A percentile compares a stretch with the other conserved stretches of the same genome.
Conservation (phyloP, 495 filamentous ascomycete genomes). For the Aspergillus kassunensis region DNA sequence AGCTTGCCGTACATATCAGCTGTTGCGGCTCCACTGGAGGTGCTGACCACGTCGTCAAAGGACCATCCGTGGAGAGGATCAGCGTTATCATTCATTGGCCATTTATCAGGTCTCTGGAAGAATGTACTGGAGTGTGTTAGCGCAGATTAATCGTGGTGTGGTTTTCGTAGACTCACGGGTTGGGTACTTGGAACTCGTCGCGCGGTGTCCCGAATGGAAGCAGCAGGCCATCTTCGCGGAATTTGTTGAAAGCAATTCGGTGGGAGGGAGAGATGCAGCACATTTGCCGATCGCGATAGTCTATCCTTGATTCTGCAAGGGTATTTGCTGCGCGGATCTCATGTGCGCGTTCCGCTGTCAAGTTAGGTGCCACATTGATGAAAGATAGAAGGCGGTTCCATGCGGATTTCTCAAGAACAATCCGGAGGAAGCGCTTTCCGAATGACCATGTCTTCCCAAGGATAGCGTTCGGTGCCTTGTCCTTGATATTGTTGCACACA, state of each 20-base stretch:
- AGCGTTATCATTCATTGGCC: conserved; percentile 15
- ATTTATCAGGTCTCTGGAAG: neutral
- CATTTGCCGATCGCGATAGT: neutral
- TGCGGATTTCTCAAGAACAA: conserved; percentile 7
- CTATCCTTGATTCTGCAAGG: neutral
- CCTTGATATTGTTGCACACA: neutral
- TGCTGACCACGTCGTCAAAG: conserved; percentile 19
- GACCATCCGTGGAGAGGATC: conserved; percentile 26
- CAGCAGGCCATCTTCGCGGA: conserved; percentile 30
- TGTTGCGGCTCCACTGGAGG: conserved; percentile 12
- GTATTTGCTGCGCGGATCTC: conserved; percentile 5
- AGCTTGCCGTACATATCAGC: conserved; percentile 33
- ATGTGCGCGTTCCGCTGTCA: neutral
- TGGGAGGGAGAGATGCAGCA: neutral
- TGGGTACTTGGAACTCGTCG: conserved; percentile 20
- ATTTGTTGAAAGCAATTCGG: conserved; percentile 23
- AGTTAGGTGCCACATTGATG: neutral
- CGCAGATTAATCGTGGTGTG: neutral
- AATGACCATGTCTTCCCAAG: conserved; percentile 16
- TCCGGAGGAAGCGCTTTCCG: conserved; percentile 1
- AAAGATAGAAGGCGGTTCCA: neutral
- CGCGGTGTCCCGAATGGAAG: conserved; percentile 32
- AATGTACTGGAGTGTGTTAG: conserved; percentile 4
- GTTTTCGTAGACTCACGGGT: conserved; percentile 22
- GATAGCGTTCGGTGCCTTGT: neutral